Conservation (phyloP, 768 basidiomycete genomes). For the Lentinula sp. region DNA sequence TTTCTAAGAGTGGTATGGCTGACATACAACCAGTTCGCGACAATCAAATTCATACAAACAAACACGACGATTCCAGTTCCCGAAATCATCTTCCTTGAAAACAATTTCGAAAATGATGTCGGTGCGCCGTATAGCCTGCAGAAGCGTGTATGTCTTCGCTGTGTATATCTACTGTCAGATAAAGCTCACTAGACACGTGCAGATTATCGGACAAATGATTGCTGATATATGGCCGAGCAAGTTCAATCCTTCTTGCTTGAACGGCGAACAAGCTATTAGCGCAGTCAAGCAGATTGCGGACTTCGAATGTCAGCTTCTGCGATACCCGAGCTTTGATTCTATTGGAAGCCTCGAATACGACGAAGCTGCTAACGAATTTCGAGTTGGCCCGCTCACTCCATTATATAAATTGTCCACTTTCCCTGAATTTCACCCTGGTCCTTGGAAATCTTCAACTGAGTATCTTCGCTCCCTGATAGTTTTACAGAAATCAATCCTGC, state of each 20-base stretch:
- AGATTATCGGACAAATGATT: background rate
- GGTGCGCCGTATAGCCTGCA: background rate
- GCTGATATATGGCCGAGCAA: background rate
- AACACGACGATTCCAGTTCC: background rate
- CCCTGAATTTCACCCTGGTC: background rate
- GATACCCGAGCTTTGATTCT: background rate
- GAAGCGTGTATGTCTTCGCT: background rate
- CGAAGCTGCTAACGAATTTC: background rate
- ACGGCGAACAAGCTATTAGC: background rate
- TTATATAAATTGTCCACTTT: background rate
- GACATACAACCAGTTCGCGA: background rate
- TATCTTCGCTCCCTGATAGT: background rate
- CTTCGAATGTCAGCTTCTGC: background rate
- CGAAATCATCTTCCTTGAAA: background rate
- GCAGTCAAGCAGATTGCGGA: background rate
- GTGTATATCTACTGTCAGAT: background rate
- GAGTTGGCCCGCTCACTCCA: too few species aligned
- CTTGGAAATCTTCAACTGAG: background rate
- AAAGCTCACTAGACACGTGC: background rate
- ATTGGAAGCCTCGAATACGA: background rate
- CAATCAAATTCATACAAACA: background rate
- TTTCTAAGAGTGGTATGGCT: background rate
- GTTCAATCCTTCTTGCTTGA: background rate
- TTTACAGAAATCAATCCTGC: background rate
- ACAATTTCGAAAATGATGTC: background rate